Percentiles rank a stretch among this genome's conserved stretches.
Conservation (phyloP, 208 protist species). For the Leishmania turanica region DNA sequence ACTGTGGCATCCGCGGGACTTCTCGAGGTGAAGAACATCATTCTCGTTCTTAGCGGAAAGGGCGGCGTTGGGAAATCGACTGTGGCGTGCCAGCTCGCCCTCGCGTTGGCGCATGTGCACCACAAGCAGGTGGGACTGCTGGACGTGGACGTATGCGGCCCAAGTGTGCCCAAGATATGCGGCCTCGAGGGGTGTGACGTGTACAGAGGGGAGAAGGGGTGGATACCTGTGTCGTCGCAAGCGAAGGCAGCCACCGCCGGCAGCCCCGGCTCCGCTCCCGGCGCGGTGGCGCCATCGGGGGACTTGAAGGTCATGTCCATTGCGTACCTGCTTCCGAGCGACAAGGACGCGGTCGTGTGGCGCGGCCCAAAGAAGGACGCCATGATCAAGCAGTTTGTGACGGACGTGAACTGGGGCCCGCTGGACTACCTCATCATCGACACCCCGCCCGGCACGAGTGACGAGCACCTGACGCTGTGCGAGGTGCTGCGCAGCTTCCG, state of each 20-base stretch:
- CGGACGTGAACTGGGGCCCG: constrained; percentile 86
- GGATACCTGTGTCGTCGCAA: constrained; percentile 76
- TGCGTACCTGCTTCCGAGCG: constrained; percentile 96
- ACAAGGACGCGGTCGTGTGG: constrained; percentile 99
- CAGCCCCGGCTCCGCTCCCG: not conserved
- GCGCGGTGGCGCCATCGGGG: not conserved
- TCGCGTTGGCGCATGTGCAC: constrained; percentile 79
- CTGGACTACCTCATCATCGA: constrained; percentile 94
- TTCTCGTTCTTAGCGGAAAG: constrained; percentile 99
- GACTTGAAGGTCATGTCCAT: constrained; percentile 96
- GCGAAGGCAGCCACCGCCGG: constrained; percentile 5
- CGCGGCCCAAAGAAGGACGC: constrained; percentile 93
- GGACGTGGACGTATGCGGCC: constrained; percentile 94
- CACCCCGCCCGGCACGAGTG: constrained; percentile 93
- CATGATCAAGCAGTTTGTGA: constrained; percentile 94
- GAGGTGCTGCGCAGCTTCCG: constrained; percentile 71
- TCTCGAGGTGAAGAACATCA: constrained; percentile 94
- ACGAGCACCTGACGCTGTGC: constrained; percentile 92
- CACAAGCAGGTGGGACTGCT: constrained; percentile 88
- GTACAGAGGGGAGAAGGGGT: constrained; percentile 76
- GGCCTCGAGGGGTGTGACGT: constrained; percentile 94
- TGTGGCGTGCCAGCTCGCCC: constrained; percentile 97
- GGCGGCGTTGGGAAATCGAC: constrained; percentile 99
- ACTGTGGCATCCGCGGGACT: constrained; percentile 9
- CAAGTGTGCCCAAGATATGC: constrained; percentile 96